Base-by-base conservation (phyloP, 805 yeast species). In the Yarrowia porcina region DNA sequence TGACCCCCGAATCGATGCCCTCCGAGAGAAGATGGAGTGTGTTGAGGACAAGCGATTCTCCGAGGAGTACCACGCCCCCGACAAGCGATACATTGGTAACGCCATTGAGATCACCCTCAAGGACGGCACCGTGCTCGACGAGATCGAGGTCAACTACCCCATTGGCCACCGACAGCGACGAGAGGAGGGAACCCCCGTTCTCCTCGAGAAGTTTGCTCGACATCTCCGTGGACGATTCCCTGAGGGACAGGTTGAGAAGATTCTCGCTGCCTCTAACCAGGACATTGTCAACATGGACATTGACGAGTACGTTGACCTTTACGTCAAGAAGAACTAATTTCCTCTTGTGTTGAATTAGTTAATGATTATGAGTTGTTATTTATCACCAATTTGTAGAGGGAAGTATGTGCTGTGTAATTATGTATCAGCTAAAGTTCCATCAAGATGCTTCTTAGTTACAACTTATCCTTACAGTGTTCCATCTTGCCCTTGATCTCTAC, bases 81-180 rank as follows among this genome's bases (percentile, higher is more conserved):
- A 74, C 10, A 83, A 83, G 75, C 79, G 87, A 69, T 81, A 75
- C 65, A 83, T 83, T 67, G 85, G 85, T 41, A 83, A 83, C 68
- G 83, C 86, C 4, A 67, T 83, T 47, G 73, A 74, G 64, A 74
- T 82, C 65, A 82, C 81, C 52, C 72, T 83, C 63, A 78, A 81
- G 36, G 86, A 83, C 68, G 87, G 87, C 42, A 76, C 84, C 4
- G 72, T 74, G 2, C 70, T 83, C 17, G 83, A 80, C 62, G 85
- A 82, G 65, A 81, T 81, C 42, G 78, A 73, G 57, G 83, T 83
- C 30, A 81, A 82, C 70, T 82, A 76, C 71, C 85, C 87, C 70
- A 75, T 83, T 65, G 87, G 87, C 13, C 87, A 83, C 74, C 78
- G 81, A 67, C 74, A 75, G 66, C 80, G 87, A 72, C 77, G 87